phyloP scores from a whole-genome alignment of 2,329 filamentous ascomycete genomes.

The Cladosporium sp. region DNA sequence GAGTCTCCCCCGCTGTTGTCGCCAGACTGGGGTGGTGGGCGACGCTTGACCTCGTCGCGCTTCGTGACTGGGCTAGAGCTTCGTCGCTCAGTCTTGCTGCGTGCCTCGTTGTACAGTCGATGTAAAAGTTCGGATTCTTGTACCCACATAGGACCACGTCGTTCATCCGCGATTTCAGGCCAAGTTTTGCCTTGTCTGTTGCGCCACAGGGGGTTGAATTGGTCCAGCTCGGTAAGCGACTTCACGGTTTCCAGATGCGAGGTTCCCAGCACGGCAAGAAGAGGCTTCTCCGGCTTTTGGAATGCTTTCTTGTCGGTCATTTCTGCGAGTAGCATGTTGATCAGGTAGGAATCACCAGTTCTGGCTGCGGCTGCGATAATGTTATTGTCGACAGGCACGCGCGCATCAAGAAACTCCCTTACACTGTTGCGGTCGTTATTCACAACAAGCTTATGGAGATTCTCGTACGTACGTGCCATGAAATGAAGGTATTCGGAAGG shows the following conservation, averaged over 20 bases:
- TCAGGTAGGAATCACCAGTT: constrained; percentile 85
- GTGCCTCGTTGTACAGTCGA: constrained; percentile 65
- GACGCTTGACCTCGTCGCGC: constrained; percentile 34
- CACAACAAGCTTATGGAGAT: constrained; percentile 50
- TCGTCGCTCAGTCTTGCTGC: constrained; percentile 28
- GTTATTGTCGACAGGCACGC: constrained; percentile 65
- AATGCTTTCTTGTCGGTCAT: constrained; percentile 61
- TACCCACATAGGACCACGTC: constrained; percentile 85
- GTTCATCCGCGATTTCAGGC: constrained; percentile 79
- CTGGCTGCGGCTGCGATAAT: constrained; percentile 88
- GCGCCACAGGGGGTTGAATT: constrained; percentile 78
- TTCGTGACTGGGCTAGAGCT: constrained; percentile 41
- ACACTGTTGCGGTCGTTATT: constrained; percentile 53
- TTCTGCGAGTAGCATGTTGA: constrained; percentile 67
- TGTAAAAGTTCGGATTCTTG: constrained; percentile 82
- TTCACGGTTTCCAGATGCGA: constrained; percentile 82
- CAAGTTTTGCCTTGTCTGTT: constrained; percentile 78
- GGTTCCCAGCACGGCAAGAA: constrained; percentile 90
- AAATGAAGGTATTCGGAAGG: constrained; percentile 48
- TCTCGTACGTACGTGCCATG: constrained; percentile 53
- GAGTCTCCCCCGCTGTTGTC: constrained; percentile 31
- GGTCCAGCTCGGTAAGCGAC: constrained; percentile 41
- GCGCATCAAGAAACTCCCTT: constrained; percentile 49
- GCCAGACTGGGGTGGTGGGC: constrained; percentile 24
- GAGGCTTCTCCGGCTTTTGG: constrained; percentile 81